A percentile compares a stretch with the other conserved stretches of the same genome.
phyloP scores from a whole-genome alignment of 352 stramenopile species.

The Phytophthora macrochlamydospora region DNA sequence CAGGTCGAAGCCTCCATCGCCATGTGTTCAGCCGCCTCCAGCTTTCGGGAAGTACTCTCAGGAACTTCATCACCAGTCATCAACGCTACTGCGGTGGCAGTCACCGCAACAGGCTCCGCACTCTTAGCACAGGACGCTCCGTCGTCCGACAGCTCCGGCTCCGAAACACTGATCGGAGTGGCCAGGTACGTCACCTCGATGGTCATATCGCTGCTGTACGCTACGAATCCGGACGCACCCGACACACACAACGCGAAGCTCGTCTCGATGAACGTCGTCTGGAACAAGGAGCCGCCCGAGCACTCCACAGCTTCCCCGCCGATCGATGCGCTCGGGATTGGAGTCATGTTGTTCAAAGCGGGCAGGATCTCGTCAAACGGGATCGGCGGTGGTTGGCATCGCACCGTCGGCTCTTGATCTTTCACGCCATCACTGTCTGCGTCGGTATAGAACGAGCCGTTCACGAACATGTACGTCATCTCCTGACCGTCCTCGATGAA shows the following conservation, averaged over 20 bases:
- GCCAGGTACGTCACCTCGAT: constrained; percentile 15
- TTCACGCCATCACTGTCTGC: background rate
- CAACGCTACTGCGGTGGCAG: too few relatives aligned
- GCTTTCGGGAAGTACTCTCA: too few relatives aligned
- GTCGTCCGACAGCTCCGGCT: background rate
- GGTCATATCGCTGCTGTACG: constrained; percentile 10
- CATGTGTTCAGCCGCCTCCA: too few relatives aligned
- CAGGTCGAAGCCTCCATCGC: too few relatives aligned
- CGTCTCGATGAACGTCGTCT: too few relatives aligned
- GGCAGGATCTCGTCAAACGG: constrained; percentile 30
- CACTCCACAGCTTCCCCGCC: constrained; percentile 4
- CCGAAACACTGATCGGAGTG: background rate
- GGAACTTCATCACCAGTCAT: too few relatives aligned
- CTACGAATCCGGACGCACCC: too few relatives aligned
- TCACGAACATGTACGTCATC: constrained; percentile 32
- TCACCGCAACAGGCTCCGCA: too few relatives aligned
- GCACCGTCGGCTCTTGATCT: background rate
- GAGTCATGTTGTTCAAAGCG: constrained; percentile 13
- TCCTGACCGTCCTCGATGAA: constrained; percentile 18
- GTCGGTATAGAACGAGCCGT: constrained; percentile 19
- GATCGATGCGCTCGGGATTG: background rate
- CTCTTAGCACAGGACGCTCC: background rate
- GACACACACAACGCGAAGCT: too few relatives aligned
- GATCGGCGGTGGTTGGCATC: constrained; percentile 17
- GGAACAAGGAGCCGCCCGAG: background rate